Evolutionary conservation across 2,329 filamentous ascomycete species (phyloP).

Genomic region (Cercospora citrullina): DNA sequence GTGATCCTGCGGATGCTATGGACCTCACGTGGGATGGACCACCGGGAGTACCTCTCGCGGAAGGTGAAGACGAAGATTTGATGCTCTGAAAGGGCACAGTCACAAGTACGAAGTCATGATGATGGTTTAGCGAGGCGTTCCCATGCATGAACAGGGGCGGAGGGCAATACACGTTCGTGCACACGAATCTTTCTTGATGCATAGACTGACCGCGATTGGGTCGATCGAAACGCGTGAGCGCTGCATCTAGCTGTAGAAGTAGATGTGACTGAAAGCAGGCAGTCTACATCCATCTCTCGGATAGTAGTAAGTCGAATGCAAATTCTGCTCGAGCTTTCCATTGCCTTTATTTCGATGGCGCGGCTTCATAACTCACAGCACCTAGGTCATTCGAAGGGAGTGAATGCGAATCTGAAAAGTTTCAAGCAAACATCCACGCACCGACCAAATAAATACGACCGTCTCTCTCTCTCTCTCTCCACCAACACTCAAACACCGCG

Average conservation of each 20-base stretch:
- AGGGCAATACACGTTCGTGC: not conserved
- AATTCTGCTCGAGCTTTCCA: not conserved
- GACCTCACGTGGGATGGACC: conserved; percentile 38
- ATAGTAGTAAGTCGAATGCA: not conserved
- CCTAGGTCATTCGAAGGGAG: not conserved
- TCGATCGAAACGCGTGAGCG: not conserved
- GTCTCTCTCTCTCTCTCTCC: not conserved
- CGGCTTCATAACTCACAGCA: conserved; percentile 2
- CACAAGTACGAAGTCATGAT: conserved; percentile 14
- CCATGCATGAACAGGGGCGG: conserved; percentile 1
- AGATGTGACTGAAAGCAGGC: conserved; percentile 14
- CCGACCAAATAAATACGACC: not conserved
- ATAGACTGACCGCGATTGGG: not conserved
- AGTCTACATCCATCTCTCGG: conserved; percentile 5
- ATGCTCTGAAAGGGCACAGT: conserved; percentile 27
- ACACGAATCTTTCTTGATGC: not conserved
- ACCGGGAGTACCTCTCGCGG: conserved; percentile 23
- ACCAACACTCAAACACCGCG: not conserved
- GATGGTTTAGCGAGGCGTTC: conserved; percentile 14
- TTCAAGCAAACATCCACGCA: not conserved
- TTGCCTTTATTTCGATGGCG: not conserved
- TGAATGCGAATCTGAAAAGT: not conserved
- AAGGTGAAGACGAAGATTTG: conserved; percentile 37
- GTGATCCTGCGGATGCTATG: conserved; percentile 41
- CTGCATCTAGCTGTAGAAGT: conserved; percentile 3